Evolutionary conservation across 2,329 filamentous ascomycete species (phyloP), one percentile per base, ranked within the genome.

Genomic region (Metarhizium humberi): DNA sequence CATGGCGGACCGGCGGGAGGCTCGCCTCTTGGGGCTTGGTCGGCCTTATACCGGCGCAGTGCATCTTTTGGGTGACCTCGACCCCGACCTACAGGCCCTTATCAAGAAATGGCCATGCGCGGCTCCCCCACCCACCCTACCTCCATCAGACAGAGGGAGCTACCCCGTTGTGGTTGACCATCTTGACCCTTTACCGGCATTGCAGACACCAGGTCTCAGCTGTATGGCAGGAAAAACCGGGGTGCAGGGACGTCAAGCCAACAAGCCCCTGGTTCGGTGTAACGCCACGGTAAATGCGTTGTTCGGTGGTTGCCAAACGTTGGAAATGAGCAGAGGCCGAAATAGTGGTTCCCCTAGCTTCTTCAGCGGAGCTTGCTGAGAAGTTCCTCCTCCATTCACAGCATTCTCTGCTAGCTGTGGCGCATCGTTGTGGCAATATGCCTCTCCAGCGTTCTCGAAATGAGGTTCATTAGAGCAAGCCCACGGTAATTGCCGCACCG

Each of bases 31-130:
- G 6, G 25, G 25, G 25, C 13, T 46, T 18, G 43, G 46, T 56
- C 55, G 47, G 51, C 55, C 36, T 56, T 56, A 46, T 56, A 51
- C 47, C 55, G 50, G 45, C 34, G 51, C 25, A 4, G 10, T 38
- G 42, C 50, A 34, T 42, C 14, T 16, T 42, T 54, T 52, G 43
- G 45, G 50, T 18, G 42, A 54, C 36, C 10, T 3, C 40, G 42
- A 34, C 45, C 46, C 51, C 18, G 46, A 40, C 46, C 46, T 11
- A 40, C 46, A 18, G 45, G 30, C 34, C 36, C 40, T 25, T 34
- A 53, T 25, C 47, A 51, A 34, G 36, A 53, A 51, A 51, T 48
- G 47, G 25, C 42, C 51, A 51, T 56, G 55, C 55, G 51, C 32
- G 20, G 47, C 25, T 18, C 46, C 52, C 42, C 6, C 29, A 50